Conservation (phyloP, 768 basidiomycete genomes). For the Panellus pusillus region DNA sequence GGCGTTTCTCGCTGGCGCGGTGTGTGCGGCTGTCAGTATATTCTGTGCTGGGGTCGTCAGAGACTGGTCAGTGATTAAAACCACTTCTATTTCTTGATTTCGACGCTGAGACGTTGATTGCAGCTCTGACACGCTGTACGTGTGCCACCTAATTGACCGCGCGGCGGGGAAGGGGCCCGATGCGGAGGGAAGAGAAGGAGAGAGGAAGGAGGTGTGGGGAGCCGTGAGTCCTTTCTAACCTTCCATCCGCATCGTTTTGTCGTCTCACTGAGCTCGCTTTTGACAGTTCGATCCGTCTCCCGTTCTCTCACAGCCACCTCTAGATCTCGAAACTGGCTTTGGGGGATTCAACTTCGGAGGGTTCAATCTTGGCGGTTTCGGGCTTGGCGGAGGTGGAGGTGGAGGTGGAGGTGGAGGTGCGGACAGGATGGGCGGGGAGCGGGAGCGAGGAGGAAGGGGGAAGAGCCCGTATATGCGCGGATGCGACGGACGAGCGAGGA, state of each 20-base stretch:
- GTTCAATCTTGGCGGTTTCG: slow-evolving; percentile 10
- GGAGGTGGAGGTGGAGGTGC: not conserved
- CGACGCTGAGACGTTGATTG: not conserved
- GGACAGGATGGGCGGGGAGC: not conserved
- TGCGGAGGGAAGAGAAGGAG: not conserved
- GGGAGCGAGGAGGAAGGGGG: slow-evolving; percentile 5
- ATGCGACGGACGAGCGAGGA: slow-evolving; percentile 18
- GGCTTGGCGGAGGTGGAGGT: slow-evolving; percentile 2
- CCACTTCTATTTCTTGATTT: no score
- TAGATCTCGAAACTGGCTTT: slow-evolving; percentile 15
- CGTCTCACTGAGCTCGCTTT: not conserved
- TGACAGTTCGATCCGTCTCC: slow-evolving; percentile 18
- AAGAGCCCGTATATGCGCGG: slow-evolving; percentile 21
- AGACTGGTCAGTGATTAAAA: no score
- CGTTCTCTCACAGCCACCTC: not conserved
- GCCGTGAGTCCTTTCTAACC: slow-evolving; percentile 5
- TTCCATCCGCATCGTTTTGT: not conserved
- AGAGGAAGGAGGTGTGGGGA: slow-evolving; percentile 17
- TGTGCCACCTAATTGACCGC: slow-evolving; percentile 19
- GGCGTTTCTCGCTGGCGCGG: slow-evolving; percentile 16
- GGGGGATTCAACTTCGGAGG: slow-evolving; percentile 4
- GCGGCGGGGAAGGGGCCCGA: slow-evolving; percentile 10
- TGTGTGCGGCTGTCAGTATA: slow-evolving; percentile 18
- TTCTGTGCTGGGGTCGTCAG: slow-evolving; percentile 20
- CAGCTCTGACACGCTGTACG: slow-evolving; percentile 20